These are phyloP conservation scores for Funneliformis mosseae DNA, from an alignment of 192 early-diverging fungal species.

Conservation along the genomic window DNA sequence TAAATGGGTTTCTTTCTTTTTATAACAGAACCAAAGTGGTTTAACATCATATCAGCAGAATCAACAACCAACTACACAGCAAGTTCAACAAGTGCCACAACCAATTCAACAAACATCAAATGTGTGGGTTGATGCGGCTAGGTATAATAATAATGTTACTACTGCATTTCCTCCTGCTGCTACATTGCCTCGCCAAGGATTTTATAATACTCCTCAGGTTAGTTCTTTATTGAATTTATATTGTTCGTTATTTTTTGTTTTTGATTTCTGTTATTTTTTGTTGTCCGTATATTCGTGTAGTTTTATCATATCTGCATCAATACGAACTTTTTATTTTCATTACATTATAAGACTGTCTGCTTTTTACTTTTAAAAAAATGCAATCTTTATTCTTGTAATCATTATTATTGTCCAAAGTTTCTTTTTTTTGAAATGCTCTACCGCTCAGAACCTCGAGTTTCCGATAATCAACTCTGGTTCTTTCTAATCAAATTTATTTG, in stretches of 20 bases:
- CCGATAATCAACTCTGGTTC: conserved; percentile 1
- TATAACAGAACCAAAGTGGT: conserved; percentile 9
- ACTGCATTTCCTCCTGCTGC: not conserved
- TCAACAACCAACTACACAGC: conserved; percentile 1
- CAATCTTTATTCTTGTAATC: conserved; percentile 3
- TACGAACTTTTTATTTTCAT: not conserved
- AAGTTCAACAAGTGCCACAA: not conserved
- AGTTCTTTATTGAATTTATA: conserved; percentile 9
- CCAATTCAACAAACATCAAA: conserved; percentile 21
- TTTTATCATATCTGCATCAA: not conserved
- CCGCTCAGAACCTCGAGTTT: not conserved
- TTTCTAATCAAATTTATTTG: not conserved
- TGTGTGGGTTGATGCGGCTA: conserved; percentile 15
- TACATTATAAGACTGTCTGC: not conserved
- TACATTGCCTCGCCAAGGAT: conserved; percentile 25
- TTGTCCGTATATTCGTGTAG: not conserved
- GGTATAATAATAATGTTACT: conserved; percentile 14
- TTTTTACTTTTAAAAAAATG: conserved; percentile 22
- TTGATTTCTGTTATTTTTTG: not conserved
- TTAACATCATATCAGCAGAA: conserved; percentile 8
- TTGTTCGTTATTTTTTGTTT: not conserved
- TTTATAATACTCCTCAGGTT: conserved; percentile 29
- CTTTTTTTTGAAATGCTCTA: conserved; percentile 24
- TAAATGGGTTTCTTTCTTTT: not conserved
- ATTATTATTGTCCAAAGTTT: conserved; percentile 12